These are phyloP conservation scores for Cyclanthera cordifolia DNA, from an alignment of 306 rosid genomes.

Conservation along the genomic window DNA sequence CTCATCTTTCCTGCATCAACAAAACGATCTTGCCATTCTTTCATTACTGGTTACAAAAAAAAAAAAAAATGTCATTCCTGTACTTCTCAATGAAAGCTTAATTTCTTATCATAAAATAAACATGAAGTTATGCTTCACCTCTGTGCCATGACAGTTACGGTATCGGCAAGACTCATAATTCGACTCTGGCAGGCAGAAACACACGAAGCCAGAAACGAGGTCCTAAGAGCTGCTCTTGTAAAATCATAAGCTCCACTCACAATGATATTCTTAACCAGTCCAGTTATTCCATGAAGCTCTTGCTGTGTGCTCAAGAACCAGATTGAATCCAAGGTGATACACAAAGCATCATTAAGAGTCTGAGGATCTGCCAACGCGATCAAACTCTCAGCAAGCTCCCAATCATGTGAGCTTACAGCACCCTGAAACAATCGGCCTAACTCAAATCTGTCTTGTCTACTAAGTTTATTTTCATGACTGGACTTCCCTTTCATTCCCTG, in stretches of 20 bases:
- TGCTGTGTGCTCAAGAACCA: conserved; percentile 69
- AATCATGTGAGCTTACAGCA: conserved; percentile 67
- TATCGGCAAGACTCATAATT: conserved; percentile 70
- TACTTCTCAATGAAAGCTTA: neutral
- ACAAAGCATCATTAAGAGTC: conserved; percentile 71
- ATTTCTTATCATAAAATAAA: no score
- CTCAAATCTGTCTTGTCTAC: conserved; percentile 61
- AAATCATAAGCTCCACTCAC: conserved; percentile 70
- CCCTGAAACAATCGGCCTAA: conserved; percentile 61
- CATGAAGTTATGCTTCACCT: conserved; percentile 31
- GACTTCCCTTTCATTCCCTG: conserved; percentile 31
- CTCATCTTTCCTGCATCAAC: no score
- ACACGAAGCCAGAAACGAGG: conserved; percentile 81
- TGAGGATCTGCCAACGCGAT: conserved; percentile 59
- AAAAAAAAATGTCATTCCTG: no score
- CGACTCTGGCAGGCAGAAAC: conserved; percentile 91
- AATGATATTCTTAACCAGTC: conserved; percentile 48
- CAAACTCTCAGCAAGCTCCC: conserved; percentile 75
- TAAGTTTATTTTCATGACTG: conserved; percentile 47
- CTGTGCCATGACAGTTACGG: conserved; percentile 73
- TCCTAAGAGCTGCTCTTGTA: conserved; percentile 72
- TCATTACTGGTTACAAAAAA: no score
- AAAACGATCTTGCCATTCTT: neutral
- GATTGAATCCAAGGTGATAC: conserved; percentile 67
- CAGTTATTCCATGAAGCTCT: conserved; percentile 52